Percentiles rank a stretch among this genome's conserved stretches.
Evolutionary conservation across 164 flowering plant species (phyloP).

Genomic region (Piper betle): DNA sequence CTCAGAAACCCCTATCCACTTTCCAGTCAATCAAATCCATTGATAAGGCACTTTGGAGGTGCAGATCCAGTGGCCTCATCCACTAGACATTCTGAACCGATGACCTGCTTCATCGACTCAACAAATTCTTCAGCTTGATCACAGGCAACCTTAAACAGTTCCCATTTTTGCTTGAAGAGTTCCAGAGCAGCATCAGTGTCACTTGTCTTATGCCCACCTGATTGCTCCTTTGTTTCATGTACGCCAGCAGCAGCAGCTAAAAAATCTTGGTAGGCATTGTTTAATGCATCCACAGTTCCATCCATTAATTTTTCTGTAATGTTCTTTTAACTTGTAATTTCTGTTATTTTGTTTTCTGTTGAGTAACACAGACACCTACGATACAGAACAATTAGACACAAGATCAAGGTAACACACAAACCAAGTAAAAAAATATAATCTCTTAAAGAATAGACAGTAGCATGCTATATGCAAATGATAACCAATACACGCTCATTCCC

Average conservation of each 20-base stretch:
- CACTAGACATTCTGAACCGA: constrained; percentile 87
- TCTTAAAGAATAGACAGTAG: no score
- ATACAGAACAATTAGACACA: no score
- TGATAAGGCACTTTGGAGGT: constrained; percentile 37
- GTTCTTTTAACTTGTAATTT: neutral
- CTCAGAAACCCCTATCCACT: no score
- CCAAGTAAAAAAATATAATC: no score
- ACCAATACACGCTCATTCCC: no score
- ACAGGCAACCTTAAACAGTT: constrained; percentile 81
- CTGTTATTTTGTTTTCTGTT: no score
- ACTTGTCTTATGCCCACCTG: constrained; percentile 46
- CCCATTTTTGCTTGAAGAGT: constrained; percentile 82
- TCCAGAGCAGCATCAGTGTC: constrained; percentile 77
- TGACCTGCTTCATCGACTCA: constrained; percentile 82
- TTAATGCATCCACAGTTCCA: constrained; percentile 56
- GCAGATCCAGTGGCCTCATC: constrained; percentile 87
- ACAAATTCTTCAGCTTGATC: constrained; percentile 95
- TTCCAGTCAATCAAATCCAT: no score
- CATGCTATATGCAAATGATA: no score
- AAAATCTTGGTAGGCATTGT: constrained; percentile 68
- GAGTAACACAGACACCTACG: no score
- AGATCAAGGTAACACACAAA: no score
- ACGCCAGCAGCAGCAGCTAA: constrained; percentile 57
- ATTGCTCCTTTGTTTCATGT: constrained; percentile 53
- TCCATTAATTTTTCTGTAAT: constrained; percentile 35